phyloP scores from a whole-genome alignment of 176 grass and related monocot species.

The Zizania latifolia region DNA sequence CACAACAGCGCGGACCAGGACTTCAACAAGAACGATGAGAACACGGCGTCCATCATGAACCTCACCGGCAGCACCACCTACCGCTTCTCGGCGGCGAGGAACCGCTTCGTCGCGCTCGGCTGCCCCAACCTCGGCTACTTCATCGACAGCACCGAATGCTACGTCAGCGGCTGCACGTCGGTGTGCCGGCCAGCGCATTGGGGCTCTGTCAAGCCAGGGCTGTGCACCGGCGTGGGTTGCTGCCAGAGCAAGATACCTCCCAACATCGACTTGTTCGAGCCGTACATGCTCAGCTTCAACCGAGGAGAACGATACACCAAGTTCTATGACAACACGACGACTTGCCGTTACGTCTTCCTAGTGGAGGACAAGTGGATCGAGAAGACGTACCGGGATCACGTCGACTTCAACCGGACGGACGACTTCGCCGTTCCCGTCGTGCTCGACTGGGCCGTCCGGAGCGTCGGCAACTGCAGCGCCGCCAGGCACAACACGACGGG shows the following conservation, averaged over 20 bases:
- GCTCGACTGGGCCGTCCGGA: conserved; percentile 55
- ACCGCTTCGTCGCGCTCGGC: conserved; percentile 30
- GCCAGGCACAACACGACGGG: conserved; percentile 22
- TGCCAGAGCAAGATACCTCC: no score
- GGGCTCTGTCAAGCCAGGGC: no score
- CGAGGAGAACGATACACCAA: no score
- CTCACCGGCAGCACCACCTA: not conserved
- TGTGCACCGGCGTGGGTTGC: no score
- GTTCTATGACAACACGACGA: no score
- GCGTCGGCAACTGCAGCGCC: conserved; percentile 25
- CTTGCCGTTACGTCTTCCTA: no score
- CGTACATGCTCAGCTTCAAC: no score
- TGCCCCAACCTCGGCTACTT: conserved; percentile 37
- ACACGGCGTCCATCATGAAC: no score
- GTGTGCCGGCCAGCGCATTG: conserved; percentile 27
- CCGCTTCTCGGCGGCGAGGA: conserved; percentile 25
- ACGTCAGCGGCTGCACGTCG: conserved; percentile 37
- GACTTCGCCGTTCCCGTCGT: conserved; percentile 34
- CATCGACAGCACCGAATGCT: fast-evolving
- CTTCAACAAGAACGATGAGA: no score
- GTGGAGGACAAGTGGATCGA: no score
- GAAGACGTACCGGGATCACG: no score
- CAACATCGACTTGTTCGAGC: no score
- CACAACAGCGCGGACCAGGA: not conserved
- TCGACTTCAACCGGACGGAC: conserved; percentile 14